phyloP scores from a whole-genome alignment of 148 eudicot species.

The Salicornia ramosissima region DNA sequence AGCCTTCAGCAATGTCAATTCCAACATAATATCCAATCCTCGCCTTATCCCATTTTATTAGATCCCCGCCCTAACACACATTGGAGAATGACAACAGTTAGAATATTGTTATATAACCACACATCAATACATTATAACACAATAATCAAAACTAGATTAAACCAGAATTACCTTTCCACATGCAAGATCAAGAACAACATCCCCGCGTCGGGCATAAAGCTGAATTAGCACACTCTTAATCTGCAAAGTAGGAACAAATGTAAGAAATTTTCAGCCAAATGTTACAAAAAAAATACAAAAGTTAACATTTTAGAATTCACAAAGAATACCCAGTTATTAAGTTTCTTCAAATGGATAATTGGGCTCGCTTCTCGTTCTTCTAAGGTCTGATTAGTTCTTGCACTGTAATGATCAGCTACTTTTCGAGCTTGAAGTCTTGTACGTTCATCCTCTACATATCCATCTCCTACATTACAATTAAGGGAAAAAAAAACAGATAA shows the following conservation, averaged over 20 bases:
- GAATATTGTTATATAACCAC: background rate
- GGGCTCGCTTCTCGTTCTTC: constrained; percentile 97
- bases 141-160: constrained; percentile 3
- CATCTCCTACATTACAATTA: constrained; percentile 43
- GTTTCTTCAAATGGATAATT: constrained; percentile 96
- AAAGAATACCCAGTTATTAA: constrained; percentile 82
- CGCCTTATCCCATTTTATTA: constrained; percentile 99
- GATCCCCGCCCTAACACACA: constrained; percentile 79
- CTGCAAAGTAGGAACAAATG: constrained; percentile 32
- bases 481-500: background rate
- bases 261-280: background rate
- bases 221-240: constrained; percentile 97
- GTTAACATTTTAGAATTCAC: background rate
- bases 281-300: background rate
- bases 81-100: constrained; percentile 4
- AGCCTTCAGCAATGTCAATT: constrained; percentile 94
- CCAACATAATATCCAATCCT: constrained; percentile 93
- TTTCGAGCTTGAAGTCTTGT: constrained; percentile 59
- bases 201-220: constrained; percentile 71
- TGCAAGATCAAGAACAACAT: constrained; percentile 96
- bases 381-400: constrained; percentile 85
- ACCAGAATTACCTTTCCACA: constrained; percentile 79
- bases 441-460: constrained; percentile 60
- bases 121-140: constrained; percentile 1
- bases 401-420: constrained; percentile 99